Evolutionary conservation across 2,329 filamentous ascomycete species (phyloP).

Genomic region (Cercospora nicotianae): DNA sequence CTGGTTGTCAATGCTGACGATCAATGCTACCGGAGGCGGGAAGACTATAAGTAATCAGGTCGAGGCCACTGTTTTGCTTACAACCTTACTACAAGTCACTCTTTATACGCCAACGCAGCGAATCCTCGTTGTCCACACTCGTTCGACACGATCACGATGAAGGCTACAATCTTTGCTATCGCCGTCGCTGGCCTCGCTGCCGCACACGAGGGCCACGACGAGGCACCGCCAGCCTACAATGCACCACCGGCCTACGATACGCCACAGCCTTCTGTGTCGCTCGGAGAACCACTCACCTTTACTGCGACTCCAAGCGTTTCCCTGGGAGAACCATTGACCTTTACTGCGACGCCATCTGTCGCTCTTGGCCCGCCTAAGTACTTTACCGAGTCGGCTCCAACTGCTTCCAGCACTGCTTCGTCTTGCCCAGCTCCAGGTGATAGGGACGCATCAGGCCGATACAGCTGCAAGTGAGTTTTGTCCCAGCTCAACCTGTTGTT

Average conservation of each 20-base stretch:
- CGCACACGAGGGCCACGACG: not conserved
- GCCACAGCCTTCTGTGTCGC: not conserved
- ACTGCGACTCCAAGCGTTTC: not conserved
- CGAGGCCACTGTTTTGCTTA: not conserved
- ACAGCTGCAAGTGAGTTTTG: slow-evolving; percentile 15
- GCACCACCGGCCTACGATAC: not conserved
- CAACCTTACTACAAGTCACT: not conserved
- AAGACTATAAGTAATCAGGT: not conserved
- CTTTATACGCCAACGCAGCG: not conserved
- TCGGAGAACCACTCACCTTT: not conserved
- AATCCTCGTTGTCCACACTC: not conserved
- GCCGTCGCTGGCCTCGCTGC: not conserved
- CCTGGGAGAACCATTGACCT: not conserved
- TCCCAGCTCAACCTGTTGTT: not conserved
- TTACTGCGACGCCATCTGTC: not conserved
- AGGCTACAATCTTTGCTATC: not conserved
- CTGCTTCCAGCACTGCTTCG: not conserved
- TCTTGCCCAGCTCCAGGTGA: slow-evolving; percentile 10
- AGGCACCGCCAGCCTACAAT: not conserved
- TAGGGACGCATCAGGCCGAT: slow-evolving; percentile 3
- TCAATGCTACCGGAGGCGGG: not conserved
- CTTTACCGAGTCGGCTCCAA: not conserved
- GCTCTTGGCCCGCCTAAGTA: not conserved
- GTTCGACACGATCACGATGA: not conserved
- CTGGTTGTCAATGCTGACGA: not conserved